phyloP scores from a whole-genome alignment of 108 stramenopile genomes.

The Aurantiochytrium sp. region DNA sequence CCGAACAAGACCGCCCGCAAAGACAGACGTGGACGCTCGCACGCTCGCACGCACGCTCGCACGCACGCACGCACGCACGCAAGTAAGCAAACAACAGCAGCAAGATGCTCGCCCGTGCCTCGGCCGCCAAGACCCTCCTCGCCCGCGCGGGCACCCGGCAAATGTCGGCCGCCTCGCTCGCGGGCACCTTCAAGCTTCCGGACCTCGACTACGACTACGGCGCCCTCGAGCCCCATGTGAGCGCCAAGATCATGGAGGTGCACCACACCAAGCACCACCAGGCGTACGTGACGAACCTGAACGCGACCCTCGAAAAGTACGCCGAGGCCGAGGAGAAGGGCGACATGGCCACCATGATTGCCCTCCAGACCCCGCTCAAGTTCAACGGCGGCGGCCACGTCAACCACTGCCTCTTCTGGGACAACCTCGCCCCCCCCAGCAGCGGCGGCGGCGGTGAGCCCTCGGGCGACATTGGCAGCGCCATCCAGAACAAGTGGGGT shows the following conservation, averaged over 20 bases:
- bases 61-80: no score
- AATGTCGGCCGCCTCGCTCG: constrained; percentile 38
- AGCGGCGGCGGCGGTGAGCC: constrained; percentile 77
- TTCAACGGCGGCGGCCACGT: constrained; percentile 99
- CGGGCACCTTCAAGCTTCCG: constrained; percentile 53
- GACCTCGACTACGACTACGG: constrained; percentile 80
- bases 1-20: no score
- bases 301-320: constrained; percentile 70
- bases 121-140: not conserved
- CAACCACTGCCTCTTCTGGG: constrained; percentile 96
- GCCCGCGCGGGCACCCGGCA: not conserved
- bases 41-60: no score
- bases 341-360: constrained; percentile 27
- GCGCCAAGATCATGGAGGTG: constrained; percentile 81
- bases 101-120: not conserved
- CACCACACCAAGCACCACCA: constrained; percentile 80
- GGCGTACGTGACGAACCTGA: constrained; percentile 85
- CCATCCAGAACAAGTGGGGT: constrained; percentile 73
- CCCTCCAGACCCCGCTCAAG: constrained; percentile 40
- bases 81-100: not conserved
- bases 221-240: constrained; percentile 78
- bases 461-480: constrained; percentile 47
- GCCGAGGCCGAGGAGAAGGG: constrained; percentile 10
- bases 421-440: constrained; percentile 83
- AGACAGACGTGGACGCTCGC: no score